A percentile compares a stretch with the other conserved stretches of the same genome.
phyloP scores from a whole-genome alignment of 1,284 basidiomycete species.

The Cutaneotrichosporon cutaneum region DNA sequence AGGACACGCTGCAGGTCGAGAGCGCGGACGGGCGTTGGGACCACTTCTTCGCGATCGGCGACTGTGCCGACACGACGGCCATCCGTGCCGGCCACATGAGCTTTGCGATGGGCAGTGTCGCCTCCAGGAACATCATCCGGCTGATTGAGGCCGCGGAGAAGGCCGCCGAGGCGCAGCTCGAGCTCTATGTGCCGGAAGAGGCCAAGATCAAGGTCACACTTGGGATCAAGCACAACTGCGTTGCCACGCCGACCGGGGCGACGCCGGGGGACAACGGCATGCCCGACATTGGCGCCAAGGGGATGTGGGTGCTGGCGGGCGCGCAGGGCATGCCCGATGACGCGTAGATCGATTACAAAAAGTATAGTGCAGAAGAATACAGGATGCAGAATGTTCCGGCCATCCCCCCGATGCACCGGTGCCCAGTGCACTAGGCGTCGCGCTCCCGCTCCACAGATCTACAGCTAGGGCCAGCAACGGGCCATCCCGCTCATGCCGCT shows the following conservation, averaged over 20 bases:
- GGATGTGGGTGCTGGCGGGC: slow-evolving; percentile 53
- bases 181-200: slow-evolving; percentile 60
- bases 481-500: too few relatives aligned
- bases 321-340: slow-evolving; percentile 15
- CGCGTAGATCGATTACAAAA: background rate
- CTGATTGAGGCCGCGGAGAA: slow-evolving; percentile 36
- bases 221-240: slow-evolving; percentile 56
- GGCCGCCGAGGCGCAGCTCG: slow-evolving; percentile 53
- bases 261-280: slow-evolving; percentile 55
- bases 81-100: slow-evolving; percentile 67
- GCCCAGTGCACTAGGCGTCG: too few relatives aligned
- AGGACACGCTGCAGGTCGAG: slow-evolving; percentile 60
- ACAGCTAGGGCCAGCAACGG: too few relatives aligned
- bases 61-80: slow-evolving; percentile 52
- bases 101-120: slow-evolving; percentile 58
- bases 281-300: slow-evolving; percentile 56
- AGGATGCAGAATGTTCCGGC: too few relatives aligned
- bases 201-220: slow-evolving; percentile 66
- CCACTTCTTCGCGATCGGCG: slow-evolving; percentile 54
- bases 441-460: too few relatives aligned
- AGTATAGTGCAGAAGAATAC: too few relatives aligned
- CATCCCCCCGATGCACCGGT: too few relatives aligned
- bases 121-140: slow-evolving; percentile 50
- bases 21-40: background rate
- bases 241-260: slow-evolving; percentile 57